A percentile compares a stretch with the other conserved stretches of the same genome.
Conservation (phyloP, 768 basidiomycete species). For the Pisolithus sp. region DNA sequence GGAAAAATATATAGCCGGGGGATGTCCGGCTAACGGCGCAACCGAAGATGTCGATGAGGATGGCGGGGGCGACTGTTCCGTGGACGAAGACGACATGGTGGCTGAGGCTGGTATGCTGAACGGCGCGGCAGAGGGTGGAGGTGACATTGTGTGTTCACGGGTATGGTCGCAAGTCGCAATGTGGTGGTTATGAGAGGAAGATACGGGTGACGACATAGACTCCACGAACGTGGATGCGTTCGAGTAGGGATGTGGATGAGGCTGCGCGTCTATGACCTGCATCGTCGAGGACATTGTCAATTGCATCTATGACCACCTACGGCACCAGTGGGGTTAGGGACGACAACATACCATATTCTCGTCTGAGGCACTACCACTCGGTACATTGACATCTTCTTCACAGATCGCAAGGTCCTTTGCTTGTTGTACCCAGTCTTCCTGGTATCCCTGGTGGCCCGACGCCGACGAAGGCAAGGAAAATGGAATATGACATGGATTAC, state of each 20-base stretch:
- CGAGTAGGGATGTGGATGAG: neutral
- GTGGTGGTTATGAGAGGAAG: too few species aligned
- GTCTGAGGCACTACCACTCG: constrained; percentile 23
- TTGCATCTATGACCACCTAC: neutral
- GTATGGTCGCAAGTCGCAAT: too few species aligned
- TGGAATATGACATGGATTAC: constrained; percentile 23
- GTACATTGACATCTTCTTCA: neutral
- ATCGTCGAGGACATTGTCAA: neutral
- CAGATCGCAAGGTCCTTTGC: constrained; percentile 58
- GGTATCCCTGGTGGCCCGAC: neutral
- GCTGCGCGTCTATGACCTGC: neutral
- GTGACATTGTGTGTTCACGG: too few species aligned
- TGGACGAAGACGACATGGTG: constrained; percentile 15
- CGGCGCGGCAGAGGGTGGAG: neutral
- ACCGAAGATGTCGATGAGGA: constrained; percentile 11
- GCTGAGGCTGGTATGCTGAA: constrained; percentile 22
- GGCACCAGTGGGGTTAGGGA: neutral
- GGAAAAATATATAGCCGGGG: constrained; percentile 23
- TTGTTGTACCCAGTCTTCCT: constrained; percentile 72
- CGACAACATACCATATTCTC: constrained; percentile 39
- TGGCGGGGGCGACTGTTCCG: constrained; percentile 18
- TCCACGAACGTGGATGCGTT: neutral
- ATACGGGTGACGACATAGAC: neutral
- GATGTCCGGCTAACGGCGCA: constrained; percentile 7
- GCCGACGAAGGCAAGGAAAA: neutral